Conservation (phyloP, 2,329 filamentous ascomycete genomes). For the Phialophora expanda region DNA sequence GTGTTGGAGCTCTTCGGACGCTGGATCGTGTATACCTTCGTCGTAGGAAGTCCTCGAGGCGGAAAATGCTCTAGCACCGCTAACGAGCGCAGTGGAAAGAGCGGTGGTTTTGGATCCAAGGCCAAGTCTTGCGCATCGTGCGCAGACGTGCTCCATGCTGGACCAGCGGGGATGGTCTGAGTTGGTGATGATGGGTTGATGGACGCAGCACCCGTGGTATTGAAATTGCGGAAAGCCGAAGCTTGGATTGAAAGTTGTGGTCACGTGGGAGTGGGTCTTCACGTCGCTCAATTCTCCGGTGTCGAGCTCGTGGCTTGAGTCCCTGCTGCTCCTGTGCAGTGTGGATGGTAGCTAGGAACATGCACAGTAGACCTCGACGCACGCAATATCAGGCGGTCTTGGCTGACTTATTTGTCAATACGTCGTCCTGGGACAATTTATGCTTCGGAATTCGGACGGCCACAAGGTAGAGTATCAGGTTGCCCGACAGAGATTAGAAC, state of each 20-base stretch:
- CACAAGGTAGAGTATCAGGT: not conserved
- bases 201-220: not conserved
- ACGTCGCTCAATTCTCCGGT: not conserved
- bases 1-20: not conserved
- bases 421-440: not conserved
- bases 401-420: not conserved
- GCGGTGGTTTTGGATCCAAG: slow-evolving; percentile 9
- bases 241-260: slow-evolving; percentile 13
- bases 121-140: slow-evolving; percentile 28
- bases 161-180: not conserved
- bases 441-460: not conserved
- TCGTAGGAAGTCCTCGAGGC: slow-evolving; percentile 10
- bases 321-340: not conserved
- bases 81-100: not conserved
- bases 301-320: not conserved
- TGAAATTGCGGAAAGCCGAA: not conserved
- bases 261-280: slow-evolving; percentile 13
- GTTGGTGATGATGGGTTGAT: not conserved
- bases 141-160: slow-evolving; percentile 27
- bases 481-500: slow-evolving; percentile 8
- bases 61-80: slow-evolving; percentile 23
- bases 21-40: slow-evolving; percentile 23
- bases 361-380: not conserved
- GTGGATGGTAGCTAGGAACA: not conserved
- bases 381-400: not conserved